Evolutionary conservation across 1,284 basidiomycete genomes (phyloP).

Genomic region (Prillingera fragicola): DNA sequence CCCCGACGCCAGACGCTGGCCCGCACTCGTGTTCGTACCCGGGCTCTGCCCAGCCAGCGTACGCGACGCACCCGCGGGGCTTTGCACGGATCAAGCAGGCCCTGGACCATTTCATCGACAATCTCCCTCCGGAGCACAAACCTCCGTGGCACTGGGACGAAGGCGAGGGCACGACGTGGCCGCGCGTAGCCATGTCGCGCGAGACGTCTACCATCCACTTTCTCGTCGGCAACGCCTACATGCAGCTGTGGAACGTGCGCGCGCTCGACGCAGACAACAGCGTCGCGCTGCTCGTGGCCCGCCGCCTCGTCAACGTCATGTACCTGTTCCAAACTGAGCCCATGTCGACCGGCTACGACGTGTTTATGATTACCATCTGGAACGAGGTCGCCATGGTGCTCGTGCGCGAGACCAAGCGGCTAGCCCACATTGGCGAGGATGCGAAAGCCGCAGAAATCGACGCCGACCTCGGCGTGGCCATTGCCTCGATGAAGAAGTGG

Average conservation of each 20-base stretch:
- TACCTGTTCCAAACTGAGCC: constrained; percentile 21
- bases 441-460: constrained; percentile 22
- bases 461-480: constrained; percentile 28
- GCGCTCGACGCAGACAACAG: constrained; percentile 21
- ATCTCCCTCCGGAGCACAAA: constrained; percentile 25
- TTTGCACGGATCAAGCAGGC: constrained; percentile 14
- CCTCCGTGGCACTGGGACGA: constrained; percentile 32
- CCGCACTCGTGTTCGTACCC: constrained; percentile 13
- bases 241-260: constrained; percentile 28
- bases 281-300: constrained; percentile 24
- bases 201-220: constrained; percentile 21
- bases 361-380: constrained; percentile 29
- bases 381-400: constrained; percentile 30
- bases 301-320: constrained; percentile 27
- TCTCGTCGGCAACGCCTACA: constrained; percentile 26
- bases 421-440: constrained; percentile 8
- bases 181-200: constrained; percentile 12
- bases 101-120: constrained; percentile 13
- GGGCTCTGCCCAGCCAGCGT: constrained; percentile 11
- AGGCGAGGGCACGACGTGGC: constrained; percentile 12
- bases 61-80: constrained; percentile 13
- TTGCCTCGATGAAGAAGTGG: constrained; percentile 22
- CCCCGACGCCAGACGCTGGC: background rate
- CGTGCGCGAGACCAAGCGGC: constrained; percentile 25
- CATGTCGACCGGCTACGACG: constrained; percentile 21